These are phyloP conservation scores for Acanthamoeba triangularis DNA, from an alignment of 208 protist species.

Conservation along the genomic window DNA sequence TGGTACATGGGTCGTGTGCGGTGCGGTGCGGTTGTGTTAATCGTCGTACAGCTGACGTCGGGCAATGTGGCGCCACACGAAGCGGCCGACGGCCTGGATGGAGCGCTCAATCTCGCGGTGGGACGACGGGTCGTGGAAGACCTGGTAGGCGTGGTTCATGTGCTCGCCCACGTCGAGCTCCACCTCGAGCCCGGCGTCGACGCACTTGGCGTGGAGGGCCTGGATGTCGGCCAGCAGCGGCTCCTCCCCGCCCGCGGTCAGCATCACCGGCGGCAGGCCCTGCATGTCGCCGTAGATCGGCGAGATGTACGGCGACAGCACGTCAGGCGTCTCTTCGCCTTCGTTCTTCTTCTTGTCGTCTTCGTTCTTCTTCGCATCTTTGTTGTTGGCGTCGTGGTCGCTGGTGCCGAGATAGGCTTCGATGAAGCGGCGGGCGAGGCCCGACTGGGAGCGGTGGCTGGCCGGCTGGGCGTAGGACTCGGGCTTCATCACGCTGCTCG, in stretches of 20 bases:
- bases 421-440: slow-evolving; percentile 71
- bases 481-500: slow-evolving; percentile 51
- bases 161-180: slow-evolving; percentile 61
- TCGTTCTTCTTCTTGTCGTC: not conserved
- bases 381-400: not conserved
- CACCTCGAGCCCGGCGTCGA: slow-evolving; percentile 42
- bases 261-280: slow-evolving; percentile 51
- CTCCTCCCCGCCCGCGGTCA: slow-evolving; percentile 67
- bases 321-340: not conserved
- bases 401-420: slow-evolving; percentile 25
- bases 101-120: slow-evolving; percentile 61
- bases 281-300: slow-evolving; percentile 47
- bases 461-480: slow-evolving; percentile 37
- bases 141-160: slow-evolving; percentile 75
- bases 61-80: slow-evolving; percentile 49
- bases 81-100: slow-evolving; percentile 41
- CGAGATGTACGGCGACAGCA: slow-evolving; percentile 67
- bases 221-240: slow-evolving; percentile 60
- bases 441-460: not conserved
- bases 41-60: not conserved
- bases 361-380: not conserved
- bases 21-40: not conserved
- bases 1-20: no score
- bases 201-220: slow-evolving; percentile 55
- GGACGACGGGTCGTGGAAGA: slow-evolving; percentile 47